phyloP scores from a whole-genome alignment of 2,329 filamentous ascomycete species.

The Talaromyces pinophilus region DNA sequence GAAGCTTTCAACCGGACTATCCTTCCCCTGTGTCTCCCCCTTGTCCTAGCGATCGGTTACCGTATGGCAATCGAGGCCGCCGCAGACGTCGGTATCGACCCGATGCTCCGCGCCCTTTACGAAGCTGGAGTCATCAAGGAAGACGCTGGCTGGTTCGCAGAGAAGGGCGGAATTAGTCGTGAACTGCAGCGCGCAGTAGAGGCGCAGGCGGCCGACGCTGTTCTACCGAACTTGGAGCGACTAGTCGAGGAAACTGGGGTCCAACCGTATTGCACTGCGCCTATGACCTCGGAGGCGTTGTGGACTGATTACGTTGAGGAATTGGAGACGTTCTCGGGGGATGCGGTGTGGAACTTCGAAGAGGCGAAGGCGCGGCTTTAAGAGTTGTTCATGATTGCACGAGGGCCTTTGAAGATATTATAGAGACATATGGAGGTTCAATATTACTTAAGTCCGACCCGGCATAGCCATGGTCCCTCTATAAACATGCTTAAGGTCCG shows the following conservation, averaged over 20 bases:
- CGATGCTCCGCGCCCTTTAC: neutral
- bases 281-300: constrained; percentile 6
- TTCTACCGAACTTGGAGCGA: constrained; percentile 1
- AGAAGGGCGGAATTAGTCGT: neutral
- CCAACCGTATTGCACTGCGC: constrained; percentile 12
- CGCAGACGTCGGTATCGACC: neutral
- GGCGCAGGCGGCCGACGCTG: neutral
- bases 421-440: neutral
- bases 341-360: neutral
- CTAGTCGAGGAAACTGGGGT: constrained; percentile 6
- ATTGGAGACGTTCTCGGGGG: constrained; percentile 9
- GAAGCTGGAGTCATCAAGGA: neutral
- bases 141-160: constrained; percentile 4
- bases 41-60: constrained; percentile 11
- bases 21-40: constrained; percentile 3
- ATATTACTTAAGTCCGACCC: neutral
- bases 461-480: neutral
- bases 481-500: neutral
- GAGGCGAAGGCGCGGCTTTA: constrained; percentile 3
- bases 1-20: constrained; percentile 9
- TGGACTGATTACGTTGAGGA: neutral
- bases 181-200: neutral
- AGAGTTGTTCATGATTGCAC: neutral
- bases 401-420: neutral
- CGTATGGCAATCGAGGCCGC: constrained; percentile 15